Base-by-base conservation (phyloP, 2,329 filamentous ascomycete species). In the Hymenotorrendiella dingleyae region DNA sequence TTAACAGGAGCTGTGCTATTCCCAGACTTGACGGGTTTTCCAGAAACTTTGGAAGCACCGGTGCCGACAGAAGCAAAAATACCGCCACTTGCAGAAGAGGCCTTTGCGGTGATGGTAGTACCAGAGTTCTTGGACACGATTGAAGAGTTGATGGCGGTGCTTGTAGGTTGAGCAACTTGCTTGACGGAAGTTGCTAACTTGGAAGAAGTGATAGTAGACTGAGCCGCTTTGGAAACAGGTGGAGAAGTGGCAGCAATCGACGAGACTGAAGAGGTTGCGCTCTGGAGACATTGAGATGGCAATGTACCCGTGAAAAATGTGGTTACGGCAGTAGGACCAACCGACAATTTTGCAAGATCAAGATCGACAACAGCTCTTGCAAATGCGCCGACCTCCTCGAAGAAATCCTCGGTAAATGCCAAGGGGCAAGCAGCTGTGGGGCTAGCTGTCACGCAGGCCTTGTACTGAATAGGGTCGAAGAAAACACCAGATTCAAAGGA, bases 401-500 rank as follows among this genome's bases (percentile, higher is more conserved):
- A 42, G 16, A 51, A 40, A 19, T 28, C 27, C 37, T 51, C 32
- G 4, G 26, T 47, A 28, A 49, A 39, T n/a, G 26, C 42, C 5
- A 47, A 14, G 2, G 30, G 17, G n/a, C 44, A 53, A 5, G 41
- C 6, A 8, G n/a, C 16, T 16, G 6, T 6, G 22, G 49, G 36
- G n/a, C 42, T 17, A 16, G 39, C 36, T 17, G 27, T 33, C 21
- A 50, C 27, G 20, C 45, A 45, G 14, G 45, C 45, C 26, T 45
- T 41, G 24, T 47, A 49, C 17, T 42, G 36, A 33, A 49, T 38
- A 4, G 43, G 46, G 24, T 51, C 46, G 11, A 46, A 42, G 33
- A 45, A 51, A 17, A 45, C 38, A 16, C 48, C 44, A 11, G 46
- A 26, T 34, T 49, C 46, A 19, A 51, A 44, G 28, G 41, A 40